phyloP scores from a whole-genome alignment of 1,284 basidiomycete species.

The Omphalotus olearius region DNA sequence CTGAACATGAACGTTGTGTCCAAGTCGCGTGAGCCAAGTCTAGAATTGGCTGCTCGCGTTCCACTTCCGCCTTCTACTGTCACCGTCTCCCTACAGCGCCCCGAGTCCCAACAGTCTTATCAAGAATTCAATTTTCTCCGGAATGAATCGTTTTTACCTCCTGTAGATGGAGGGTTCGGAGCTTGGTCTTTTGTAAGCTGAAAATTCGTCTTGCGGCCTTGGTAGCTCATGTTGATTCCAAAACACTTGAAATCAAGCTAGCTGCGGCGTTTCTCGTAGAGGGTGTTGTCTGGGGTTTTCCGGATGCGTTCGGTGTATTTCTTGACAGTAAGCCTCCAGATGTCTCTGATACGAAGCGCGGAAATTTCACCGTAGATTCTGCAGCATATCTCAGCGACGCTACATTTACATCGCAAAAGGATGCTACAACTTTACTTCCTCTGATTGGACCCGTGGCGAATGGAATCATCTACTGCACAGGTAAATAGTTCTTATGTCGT shows the following conservation, averaged over 20 bases:
- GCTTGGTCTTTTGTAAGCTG: slow-evolving; percentile 30
- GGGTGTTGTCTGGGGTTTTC: slow-evolving; percentile 36
- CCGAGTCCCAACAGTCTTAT: not conserved
- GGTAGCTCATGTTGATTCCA: not conserved
- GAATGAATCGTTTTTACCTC: slow-evolving; percentile 22
- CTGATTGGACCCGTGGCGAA: slow-evolving; percentile 12
- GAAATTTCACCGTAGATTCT: slow-evolving; percentile 1
- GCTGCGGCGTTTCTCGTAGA: slow-evolving; percentile 33
- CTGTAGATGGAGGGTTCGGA: slow-evolving; percentile 27
- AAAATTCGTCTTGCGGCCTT: not conserved
- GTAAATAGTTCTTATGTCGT: slow-evolving; percentile 22
- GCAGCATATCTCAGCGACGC: slow-evolving; percentile 19
- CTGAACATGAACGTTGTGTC: too few species aligned
- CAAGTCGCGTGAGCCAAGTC: too few species aligned
- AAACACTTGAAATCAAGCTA: slow-evolving; percentile 19
- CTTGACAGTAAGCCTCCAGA: slow-evolving; percentile 17
- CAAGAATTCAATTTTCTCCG: not conserved
- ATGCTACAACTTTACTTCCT: slow-evolving; percentile 6
- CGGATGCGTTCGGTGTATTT: slow-evolving; percentile 29
- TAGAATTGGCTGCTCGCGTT: not conserved
- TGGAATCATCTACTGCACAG: slow-evolving; percentile 24
- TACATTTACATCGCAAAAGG: slow-evolving; percentile 1
- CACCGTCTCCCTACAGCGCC: not conserved
- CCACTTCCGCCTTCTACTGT: not conserved
- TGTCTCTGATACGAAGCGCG: not conserved